Percentiles rank a stretch among this genome's conserved stretches.
phyloP scores from a whole-genome alignment of 2,329 filamentous ascomycete species.

The Cytospora schulzeri region DNA sequence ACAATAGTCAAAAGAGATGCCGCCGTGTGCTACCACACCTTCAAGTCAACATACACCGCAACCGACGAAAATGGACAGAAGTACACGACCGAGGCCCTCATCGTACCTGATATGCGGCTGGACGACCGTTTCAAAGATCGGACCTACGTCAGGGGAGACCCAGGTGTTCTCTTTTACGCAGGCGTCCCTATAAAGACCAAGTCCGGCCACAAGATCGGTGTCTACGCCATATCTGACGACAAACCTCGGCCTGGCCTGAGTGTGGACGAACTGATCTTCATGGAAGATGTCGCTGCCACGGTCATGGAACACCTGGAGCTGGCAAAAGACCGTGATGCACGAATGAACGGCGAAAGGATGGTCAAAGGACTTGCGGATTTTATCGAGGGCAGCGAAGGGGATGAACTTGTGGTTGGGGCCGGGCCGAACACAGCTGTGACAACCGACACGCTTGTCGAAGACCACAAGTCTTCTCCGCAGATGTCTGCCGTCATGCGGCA shows the following conservation, averaged over 20 bases:
- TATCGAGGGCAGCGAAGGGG: slow-evolving; percentile 28
- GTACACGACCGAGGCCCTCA: slow-evolving; percentile 8
- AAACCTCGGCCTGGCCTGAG: slow-evolving; percentile 11
- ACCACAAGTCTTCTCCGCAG: slow-evolving; percentile 13
- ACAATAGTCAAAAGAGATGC: slow-evolving; percentile 9
- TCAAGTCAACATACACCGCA: slow-evolving; percentile 34
- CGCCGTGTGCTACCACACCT: slow-evolving; percentile 32
- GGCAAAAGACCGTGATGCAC: slow-evolving; percentile 29
- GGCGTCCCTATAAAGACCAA: slow-evolving; percentile 22
- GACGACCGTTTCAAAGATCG: slow-evolving; percentile 26
- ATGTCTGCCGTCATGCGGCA: slow-evolving; percentile 22
- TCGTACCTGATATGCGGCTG: slow-evolving; percentile 21
- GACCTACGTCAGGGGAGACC: slow-evolving; percentile 8
- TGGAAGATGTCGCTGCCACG: slow-evolving; percentile 33
- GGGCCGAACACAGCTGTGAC: not conserved
- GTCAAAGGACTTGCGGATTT: slow-evolving; percentile 32
- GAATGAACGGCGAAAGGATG: slow-evolving; percentile 32
- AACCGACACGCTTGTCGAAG: slow-evolving; percentile 2
- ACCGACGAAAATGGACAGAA: slow-evolving; percentile 42
- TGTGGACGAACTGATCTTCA: slow-evolving; percentile 29
- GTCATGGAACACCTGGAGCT: slow-evolving; percentile 36
- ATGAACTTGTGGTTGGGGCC: not conserved
- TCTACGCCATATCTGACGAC: slow-evolving; percentile 14
- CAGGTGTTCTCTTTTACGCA: slow-evolving; percentile 16
- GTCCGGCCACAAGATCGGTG: slow-evolving; percentile 20